Evolutionary conservation across 169 alveolate species (phyloP), one percentile per base, ranked within the genome.

Genomic region (Plasmodium fragile): DNA sequence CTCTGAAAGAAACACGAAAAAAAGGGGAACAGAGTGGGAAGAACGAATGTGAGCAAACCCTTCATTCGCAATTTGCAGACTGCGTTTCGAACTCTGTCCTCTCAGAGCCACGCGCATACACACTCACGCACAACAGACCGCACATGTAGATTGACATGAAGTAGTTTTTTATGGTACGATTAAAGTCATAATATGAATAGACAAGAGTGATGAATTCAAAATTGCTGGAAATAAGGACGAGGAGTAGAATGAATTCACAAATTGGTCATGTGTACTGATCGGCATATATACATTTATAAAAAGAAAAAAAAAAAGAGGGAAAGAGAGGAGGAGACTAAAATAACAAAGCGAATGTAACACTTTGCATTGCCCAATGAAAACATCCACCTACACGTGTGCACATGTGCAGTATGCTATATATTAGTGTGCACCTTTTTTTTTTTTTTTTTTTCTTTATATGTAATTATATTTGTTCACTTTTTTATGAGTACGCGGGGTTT

Each of bases 191-290:
- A 41, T 79, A 41, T 79, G 71, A 36, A 45, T 79, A 79, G 85
- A 79, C 85, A 79, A 79, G 30, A 22, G 25, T 41, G 32, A 45
- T 79, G 34, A n/a, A 79, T 41, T 45, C 73, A 79, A 79, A 45
- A 79, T 25, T 41, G 59, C n/a, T 25, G 25, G 39, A 81, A 39
- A 52, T 81, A 28, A 55, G 34, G 71, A 22, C n/a, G 43, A 53
- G 25, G 90, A 25, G 55, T 81, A 34, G 22, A 49, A 32, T 18
- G 41, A 81, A 81, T 81, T 81, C 39, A 81, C 55, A 81, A 81
- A 59, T 52, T 13, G 30, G 65, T 6, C 43, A 34, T 55, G 52
- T 53, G 41, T 7, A 53, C 10, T 81, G 22, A 55, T 13, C 18
- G 69, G 45, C 55, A 39, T 25, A 41, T 52, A 41, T 41, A 36